Conservation (phyloP, 2,329 filamentous ascomycete genomes). For the Aspergillus tubingensis region DNA sequence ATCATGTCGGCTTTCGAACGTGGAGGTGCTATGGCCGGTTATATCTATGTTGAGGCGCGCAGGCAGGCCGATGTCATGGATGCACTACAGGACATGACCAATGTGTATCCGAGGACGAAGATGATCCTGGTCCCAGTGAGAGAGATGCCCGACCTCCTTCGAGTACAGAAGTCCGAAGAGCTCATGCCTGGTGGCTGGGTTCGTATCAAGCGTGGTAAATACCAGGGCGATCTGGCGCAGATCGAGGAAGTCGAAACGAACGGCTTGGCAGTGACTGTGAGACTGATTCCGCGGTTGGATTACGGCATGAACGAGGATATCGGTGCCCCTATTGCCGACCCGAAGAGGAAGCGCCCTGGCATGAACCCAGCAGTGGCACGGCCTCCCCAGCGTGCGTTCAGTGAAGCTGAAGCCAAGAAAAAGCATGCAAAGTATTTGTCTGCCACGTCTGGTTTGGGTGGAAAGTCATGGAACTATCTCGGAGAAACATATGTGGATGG, state of each 20-base stretch:
- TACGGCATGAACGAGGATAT: slow-evolving; percentile 85
- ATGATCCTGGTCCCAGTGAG: slow-evolving; percentile 90
- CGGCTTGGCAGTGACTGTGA: slow-evolving; percentile 81
- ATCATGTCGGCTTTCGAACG: slow-evolving; percentile 93
- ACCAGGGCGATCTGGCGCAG: slow-evolving; percentile 86
- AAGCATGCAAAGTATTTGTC: slow-evolving; percentile 68
- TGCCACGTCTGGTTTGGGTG: slow-evolving; percentile 54
- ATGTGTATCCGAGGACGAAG: slow-evolving; percentile 86
- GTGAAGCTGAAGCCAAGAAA: slow-evolving; percentile 88
- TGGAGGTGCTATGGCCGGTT: slow-evolving; percentile 84
- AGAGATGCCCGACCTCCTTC: slow-evolving; percentile 95
- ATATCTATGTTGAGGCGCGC: slow-evolving; percentile 91
- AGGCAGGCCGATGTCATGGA: slow-evolving; percentile 82
- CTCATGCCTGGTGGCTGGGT: slow-evolving; percentile 90
- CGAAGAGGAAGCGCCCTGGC: slow-evolving; percentile 76
- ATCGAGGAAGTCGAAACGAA: slow-evolving; percentile 92
- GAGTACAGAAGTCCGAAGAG: slow-evolving; percentile 81
- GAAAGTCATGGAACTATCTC: slow-evolving; percentile 79
- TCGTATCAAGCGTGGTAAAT: slow-evolving; percentile 77
- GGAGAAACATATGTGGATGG: slow-evolving; percentile 89
- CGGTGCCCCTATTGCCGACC: slow-evolving; percentile 55
- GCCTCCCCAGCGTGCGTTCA: slow-evolving; percentile 88
- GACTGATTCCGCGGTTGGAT: slow-evolving; percentile 86
- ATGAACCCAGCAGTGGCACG: slow-evolving; percentile 60
- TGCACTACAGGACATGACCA: slow-evolving; percentile 79